A percentile compares a stretch with the other conserved stretches of the same genome.
These are phyloP conservation scores for Trichoderma asperellum DNA, from an alignment of 2,329 filamentous ascomycete genomes.

Conservation along the genomic window DNA sequence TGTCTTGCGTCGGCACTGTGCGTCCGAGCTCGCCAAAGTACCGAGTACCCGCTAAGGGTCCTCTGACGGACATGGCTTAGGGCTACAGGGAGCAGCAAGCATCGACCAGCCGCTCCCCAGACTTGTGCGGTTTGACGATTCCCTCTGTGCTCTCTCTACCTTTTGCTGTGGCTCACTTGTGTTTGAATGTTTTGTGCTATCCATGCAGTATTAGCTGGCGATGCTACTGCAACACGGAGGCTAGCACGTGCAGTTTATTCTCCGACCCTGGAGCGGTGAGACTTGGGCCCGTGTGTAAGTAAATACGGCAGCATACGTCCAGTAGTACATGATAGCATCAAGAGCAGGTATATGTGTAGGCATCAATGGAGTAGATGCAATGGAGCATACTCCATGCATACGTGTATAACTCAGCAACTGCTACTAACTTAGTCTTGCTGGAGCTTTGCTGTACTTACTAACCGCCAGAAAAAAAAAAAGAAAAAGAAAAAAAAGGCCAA, in stretches of 20 bases:
- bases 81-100: constrained; percentile 19
- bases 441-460: neutral
- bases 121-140: neutral
- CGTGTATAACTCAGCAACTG: neutral
- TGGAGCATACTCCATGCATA: neutral
- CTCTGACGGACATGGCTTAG: constrained; percentile 22
- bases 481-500: neutral
- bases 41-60: neutral
- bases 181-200: neutral
- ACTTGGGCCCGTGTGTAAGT: neutral
- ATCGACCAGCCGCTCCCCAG: constrained; percentile 17
- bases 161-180: neutral
- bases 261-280: neutral
- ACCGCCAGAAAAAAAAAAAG: neutral
- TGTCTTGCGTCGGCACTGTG: constrained; percentile 4
- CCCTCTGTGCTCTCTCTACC: neutral
- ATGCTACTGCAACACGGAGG: neutral
- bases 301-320: neutral
- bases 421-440: neutral
- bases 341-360: neutral
- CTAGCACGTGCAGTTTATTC: neutral
- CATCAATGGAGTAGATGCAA: neutral
- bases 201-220: neutral
- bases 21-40: neutral
- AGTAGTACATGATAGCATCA: neutral